Evolutionary conservation across 2,329 filamentous ascomycete genomes (phyloP).

Genomic region (Emmonsiellopsis sp.): DNA sequence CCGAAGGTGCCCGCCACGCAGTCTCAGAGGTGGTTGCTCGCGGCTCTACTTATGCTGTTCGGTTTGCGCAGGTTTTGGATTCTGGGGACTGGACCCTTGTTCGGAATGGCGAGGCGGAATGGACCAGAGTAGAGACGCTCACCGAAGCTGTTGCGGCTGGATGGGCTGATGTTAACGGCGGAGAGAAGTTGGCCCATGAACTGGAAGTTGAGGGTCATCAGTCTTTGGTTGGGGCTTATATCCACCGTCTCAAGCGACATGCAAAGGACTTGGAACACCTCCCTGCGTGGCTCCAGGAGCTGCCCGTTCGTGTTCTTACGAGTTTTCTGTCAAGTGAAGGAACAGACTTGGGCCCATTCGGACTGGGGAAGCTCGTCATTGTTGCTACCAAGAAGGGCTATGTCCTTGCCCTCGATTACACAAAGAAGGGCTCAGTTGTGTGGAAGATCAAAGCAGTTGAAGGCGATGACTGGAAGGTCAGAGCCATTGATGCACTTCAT

Average conservation of each 20-base stretch:
- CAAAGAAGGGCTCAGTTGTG: constrained; percentile 59
- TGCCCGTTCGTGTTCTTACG: constrained; percentile 60
- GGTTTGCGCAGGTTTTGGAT: constrained; percentile 59
- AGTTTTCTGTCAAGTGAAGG: constrained; percentile 50
- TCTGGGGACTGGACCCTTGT: constrained; percentile 72
- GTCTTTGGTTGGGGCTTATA: constrained; percentile 70
- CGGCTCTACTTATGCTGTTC: constrained; percentile 61
- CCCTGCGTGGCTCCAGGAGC: constrained; percentile 59
- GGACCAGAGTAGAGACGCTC: constrained; percentile 74
- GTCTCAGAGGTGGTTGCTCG: constrained; percentile 77
- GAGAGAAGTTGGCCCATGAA: constrained; percentile 66
- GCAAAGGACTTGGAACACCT: constrained; percentile 62
- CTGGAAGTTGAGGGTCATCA: constrained; percentile 79
- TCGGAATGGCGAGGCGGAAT: constrained; percentile 69
- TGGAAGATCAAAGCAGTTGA: constrained; percentile 64
- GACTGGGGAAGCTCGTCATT: constrained; percentile 77
- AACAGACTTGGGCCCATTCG: constrained; percentile 54
- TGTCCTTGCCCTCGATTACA: constrained; percentile 70
- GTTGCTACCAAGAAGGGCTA: constrained; percentile 71
- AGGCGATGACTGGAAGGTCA: constrained; percentile 54
- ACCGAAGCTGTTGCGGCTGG: constrained; percentile 69
- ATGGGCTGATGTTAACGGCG: constrained; percentile 68
- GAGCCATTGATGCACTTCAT: constrained; percentile 56
- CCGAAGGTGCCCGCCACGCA: constrained; percentile 51
- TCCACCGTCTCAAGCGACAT: constrained; percentile 78